phyloP scores from a whole-genome alignment of 1,284 basidiomycete genomes.

The Pseudozyma sp. region DNA sequence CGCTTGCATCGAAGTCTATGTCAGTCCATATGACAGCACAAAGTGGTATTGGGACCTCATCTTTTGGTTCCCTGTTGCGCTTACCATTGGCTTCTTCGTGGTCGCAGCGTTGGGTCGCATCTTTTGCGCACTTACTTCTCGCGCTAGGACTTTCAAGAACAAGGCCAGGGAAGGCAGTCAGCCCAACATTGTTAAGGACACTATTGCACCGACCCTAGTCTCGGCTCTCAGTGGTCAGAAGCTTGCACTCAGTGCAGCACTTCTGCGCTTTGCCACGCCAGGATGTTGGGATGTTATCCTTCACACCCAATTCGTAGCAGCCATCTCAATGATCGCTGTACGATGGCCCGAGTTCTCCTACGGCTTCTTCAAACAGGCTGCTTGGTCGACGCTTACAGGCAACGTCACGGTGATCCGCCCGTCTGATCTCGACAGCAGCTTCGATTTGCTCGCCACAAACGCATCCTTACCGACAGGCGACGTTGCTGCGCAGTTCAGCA shows the following conservation, averaged over 20 bases:
- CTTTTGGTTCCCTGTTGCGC: constrained; percentile 82
- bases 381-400: constrained; percentile 69
- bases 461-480: constrained; percentile 54
- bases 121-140: constrained; percentile 47
- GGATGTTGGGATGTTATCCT: constrained; percentile 91
- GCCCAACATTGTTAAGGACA: constrained; percentile 57
- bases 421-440: constrained; percentile 13
- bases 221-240: constrained; percentile 92
- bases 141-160: constrained; percentile 52
- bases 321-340: constrained; percentile 89
- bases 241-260: constrained; percentile 82
- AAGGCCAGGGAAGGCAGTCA: constrained; percentile 60
- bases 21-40: constrained; percentile 79
- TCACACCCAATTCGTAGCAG: constrained; percentile 82
- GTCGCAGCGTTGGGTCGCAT: constrained; percentile 80
- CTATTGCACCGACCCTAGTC: constrained; percentile 71
- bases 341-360: constrained; percentile 93
- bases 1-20: constrained; percentile 81
- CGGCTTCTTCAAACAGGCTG: constrained; percentile 69
- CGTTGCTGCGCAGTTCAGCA: constrained; percentile 74
- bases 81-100: constrained; percentile 84
- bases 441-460: constrained; percentile 44
- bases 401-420: constrained; percentile 55
- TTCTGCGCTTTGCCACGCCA: constrained; percentile 92
- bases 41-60: constrained; percentile 80